Conservation (phyloP, 305 asterid species). For the Fraxinus latifolia region DNA sequence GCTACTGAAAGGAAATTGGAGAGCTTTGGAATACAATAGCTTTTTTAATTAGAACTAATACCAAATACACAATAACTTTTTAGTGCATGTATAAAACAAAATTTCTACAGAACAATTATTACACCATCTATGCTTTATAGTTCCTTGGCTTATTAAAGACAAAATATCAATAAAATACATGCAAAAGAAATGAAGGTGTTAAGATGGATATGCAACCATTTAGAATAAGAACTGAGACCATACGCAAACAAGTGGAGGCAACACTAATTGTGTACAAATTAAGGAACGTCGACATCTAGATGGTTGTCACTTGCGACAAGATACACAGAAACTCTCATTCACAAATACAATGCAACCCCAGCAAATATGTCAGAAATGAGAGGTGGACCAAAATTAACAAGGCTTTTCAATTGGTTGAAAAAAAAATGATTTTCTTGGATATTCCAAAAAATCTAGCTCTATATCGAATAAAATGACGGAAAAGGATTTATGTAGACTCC, state of each 20-base stretch:
- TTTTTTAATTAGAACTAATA: neutral
- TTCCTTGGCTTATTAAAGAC: neutral
- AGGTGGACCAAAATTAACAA: neutral
- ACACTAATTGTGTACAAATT: neutral
- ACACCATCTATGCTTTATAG: neutral
- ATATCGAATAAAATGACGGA: neutral
- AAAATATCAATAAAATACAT: neutral
- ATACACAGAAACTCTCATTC: neutral
- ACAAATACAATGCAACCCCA: neutral
- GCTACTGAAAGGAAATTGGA: neutral
- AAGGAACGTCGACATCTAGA: neutral
- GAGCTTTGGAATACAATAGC: neutral
- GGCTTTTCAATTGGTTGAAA: neutral
- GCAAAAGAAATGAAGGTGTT: neutral
- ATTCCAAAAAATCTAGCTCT: neutral
- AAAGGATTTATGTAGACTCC: neutral
- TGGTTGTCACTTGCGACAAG: neutral
- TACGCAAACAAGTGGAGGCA: neutral
- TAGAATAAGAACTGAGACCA: neutral
- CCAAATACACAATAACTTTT: neutral
- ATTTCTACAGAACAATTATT: neutral
- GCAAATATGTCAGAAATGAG: neutral
- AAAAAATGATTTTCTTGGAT: neutral
- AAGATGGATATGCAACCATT: neutral
- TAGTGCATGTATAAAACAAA: neutral